Evolutionary conservation across 768 basidiomycete species (phyloP), one percentile per base, ranked within the genome.

Genomic region (Termitomyces sp.): DNA sequence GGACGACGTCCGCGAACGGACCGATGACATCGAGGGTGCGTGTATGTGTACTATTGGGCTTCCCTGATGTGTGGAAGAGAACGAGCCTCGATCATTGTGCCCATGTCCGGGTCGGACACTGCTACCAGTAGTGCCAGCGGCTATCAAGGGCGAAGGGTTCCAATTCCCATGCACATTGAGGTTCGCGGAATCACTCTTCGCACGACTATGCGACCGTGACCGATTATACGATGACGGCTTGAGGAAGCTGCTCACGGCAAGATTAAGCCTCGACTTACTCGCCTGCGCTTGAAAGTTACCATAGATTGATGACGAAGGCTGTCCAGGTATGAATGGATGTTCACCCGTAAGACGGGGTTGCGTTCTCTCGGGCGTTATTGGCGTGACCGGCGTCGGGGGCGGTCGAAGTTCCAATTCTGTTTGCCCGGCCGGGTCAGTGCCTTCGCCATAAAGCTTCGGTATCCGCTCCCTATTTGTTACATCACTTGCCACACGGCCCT

Each of bases 161-260:
- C 53, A 5, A 26, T 22, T 44, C 32, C 32, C 53, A 45, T 54
- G 6, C 18, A 33, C 22, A 18, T 43, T 54, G 24, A 30, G 46
- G 58, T 60, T 59, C n/a, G 68, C 56, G 20, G 68, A 62, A 47
- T 79, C 79, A 53, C 78, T 79, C 48, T 71, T 73, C 43, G 74
- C 74, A 46, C 79, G 70, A 11, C 52, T 57, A 66, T 81, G 78
- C 20, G 72, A 63, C 47, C 69, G 52, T 26, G 10, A 14, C 52
- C 52, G 52, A 36, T 38, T 30, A 40, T 52, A n/a, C 38, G 38
- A 52, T 41, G 52, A 59, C 13, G 79, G 75, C 58, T 78, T 80
- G 47, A 84, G 67, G 24, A 83, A 60, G 38, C 73, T 71, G 33
- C 74, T 71, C 8, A 75, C 72, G 2, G 75, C 76, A 41, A 80